A percentile compares a stretch with the other conserved stretches of the same genome.
These are phyloP conservation scores for Saprolegnia parasitica DNA, from an alignment of 352 stramenopile genomes.

Conservation along the genomic window DNA sequence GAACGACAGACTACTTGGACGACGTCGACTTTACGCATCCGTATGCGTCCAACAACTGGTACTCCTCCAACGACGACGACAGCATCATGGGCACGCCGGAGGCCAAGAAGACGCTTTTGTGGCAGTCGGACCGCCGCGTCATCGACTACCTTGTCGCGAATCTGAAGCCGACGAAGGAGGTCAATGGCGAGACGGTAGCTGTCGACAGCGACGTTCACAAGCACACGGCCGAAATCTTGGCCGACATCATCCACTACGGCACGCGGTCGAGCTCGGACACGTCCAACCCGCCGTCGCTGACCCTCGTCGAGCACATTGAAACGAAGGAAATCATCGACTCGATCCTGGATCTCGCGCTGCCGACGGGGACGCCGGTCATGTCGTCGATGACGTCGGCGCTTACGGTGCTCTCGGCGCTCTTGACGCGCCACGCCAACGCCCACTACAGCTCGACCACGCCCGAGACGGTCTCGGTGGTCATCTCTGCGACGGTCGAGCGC, in stretches of 20 bases:
- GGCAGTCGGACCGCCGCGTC: slow-evolving; percentile 67
- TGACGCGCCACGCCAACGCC: slow-evolving; percentile 71
- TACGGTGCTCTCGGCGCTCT: slow-evolving; percentile 66
- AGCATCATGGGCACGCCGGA: slow-evolving; percentile 55
- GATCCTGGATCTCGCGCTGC: slow-evolving; percentile 56
- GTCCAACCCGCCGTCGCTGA: slow-evolving; percentile 51
- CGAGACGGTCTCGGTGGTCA: slow-evolving; percentile 48
- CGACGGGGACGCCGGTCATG: slow-evolving; percentile 34
- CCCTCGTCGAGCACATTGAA: slow-evolving; percentile 73
- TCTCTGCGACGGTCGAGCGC: slow-evolving; percentile 48
- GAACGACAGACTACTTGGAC: slow-evolving; percentile 68
- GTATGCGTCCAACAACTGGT: slow-evolving; percentile 73
- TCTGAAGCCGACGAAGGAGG: slow-evolving; percentile 37
- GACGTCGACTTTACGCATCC: slow-evolving; percentile 83
- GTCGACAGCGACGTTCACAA: slow-evolving; percentile 78
- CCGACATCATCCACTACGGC: slow-evolving; percentile 83
- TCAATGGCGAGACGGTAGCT: slow-evolving; percentile 29
- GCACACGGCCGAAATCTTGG: slow-evolving; percentile 60
- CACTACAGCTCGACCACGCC: slow-evolving; percentile 59
- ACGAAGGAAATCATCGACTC: slow-evolving; percentile 66
- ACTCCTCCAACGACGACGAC: slow-evolving; percentile 57
- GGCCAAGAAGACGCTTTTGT: slow-evolving; percentile 64
- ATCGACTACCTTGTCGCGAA: slow-evolving; percentile 63
- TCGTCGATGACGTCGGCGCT: slow-evolving; percentile 79
- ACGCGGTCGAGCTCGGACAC: slow-evolving; percentile 52